These are phyloP conservation scores for Candida multigemmis DNA, from an alignment of 805 yeast species.

Conservation along the genomic window DNA sequence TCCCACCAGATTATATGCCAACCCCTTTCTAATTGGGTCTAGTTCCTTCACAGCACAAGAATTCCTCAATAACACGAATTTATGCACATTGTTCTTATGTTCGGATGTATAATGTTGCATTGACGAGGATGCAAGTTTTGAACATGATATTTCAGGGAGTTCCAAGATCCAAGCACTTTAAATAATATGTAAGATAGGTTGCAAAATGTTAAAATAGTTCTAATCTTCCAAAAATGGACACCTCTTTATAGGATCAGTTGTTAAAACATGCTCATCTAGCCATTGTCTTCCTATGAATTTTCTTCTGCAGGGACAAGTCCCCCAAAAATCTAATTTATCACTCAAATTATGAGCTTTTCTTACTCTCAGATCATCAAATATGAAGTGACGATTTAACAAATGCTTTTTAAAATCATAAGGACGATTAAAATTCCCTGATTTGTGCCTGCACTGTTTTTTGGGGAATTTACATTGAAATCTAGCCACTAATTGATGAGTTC, in stretches of 20 bases:
- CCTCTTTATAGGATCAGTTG: conserved; percentile 9
- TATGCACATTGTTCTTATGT: no score
- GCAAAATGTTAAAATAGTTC: no score
- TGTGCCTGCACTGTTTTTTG: conserved; percentile 44
- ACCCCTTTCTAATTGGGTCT: no score
- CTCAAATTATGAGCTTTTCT: conserved; percentile 39
- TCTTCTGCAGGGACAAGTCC: conserved; percentile 39
- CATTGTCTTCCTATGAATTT: conserved; percentile 24
- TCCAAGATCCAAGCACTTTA: neutral
- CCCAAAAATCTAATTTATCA: conserved; percentile 42
- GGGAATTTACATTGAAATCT: conserved; percentile 55
- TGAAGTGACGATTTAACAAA: conserved; percentile 50
- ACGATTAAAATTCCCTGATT: conserved; percentile 54
- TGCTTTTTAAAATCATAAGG: conserved; percentile 66
- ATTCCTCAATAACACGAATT: no score
- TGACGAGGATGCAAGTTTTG: conserved; percentile 3
- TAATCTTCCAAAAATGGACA: conserved; percentile 10
- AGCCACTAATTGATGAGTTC: conserved; percentile 51
- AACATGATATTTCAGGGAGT: neutral
- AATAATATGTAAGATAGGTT: no score
- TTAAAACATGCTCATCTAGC: conserved; percentile 27
- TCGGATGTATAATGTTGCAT: conserved; percentile 1
- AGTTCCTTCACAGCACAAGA: no score
- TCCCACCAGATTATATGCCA: no score
- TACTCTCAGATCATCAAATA: conserved; percentile 38